Percentiles rank a stretch among this genome's conserved stretches.
phyloP scores from a whole-genome alignment of 2,329 filamentous ascomycete species.

The Penicillium palitans region DNA sequence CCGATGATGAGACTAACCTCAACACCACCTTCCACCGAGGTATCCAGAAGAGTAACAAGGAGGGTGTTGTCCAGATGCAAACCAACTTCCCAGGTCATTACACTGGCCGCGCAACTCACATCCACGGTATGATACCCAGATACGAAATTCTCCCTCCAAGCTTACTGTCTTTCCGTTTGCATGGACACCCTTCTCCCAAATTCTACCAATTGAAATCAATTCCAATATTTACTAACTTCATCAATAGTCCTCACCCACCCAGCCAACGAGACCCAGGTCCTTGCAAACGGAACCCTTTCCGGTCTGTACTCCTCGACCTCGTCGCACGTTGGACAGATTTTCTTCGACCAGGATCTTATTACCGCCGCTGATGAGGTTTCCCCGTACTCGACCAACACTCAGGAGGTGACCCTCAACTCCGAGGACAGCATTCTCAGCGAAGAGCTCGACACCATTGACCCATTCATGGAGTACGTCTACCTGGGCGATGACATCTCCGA shows the following conservation, averaged over 20 bases:
- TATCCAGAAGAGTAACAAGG: constrained; percentile 44
- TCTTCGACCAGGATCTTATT: constrained; percentile 63
- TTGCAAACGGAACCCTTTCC: constrained; percentile 54
- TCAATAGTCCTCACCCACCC: constrained; percentile 34
- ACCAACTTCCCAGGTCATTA: constrained; percentile 52
- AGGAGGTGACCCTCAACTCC: constrained; percentile 51
- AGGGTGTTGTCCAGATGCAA: constrained; percentile 47
- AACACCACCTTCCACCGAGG: constrained; percentile 49
- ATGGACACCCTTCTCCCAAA: no score
- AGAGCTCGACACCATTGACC: constrained; percentile 56
- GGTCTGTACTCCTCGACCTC: constrained; percentile 47
- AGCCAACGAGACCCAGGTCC: constrained; percentile 34
- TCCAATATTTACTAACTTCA: neutral
- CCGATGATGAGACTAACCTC: constrained; percentile 41
- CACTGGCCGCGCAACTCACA: constrained; percentile 39
- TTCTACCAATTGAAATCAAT: neutral
- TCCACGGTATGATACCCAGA: constrained; percentile 28
- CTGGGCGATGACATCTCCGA: constrained; percentile 55
- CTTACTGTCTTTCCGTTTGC: no score
- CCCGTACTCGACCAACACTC: constrained; percentile 52
- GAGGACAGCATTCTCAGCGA: constrained; percentile 53
- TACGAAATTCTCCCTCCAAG: neutral
- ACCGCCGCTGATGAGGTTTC: constrained; percentile 49
- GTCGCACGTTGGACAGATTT: constrained; percentile 64
- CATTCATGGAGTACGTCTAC: constrained; percentile 58